A percentile compares a stretch with the other conserved stretches of the same genome.
Conservation (phyloP, 352 stramenopile genomes). For the Phytophthora fragariaefolia region DNA sequence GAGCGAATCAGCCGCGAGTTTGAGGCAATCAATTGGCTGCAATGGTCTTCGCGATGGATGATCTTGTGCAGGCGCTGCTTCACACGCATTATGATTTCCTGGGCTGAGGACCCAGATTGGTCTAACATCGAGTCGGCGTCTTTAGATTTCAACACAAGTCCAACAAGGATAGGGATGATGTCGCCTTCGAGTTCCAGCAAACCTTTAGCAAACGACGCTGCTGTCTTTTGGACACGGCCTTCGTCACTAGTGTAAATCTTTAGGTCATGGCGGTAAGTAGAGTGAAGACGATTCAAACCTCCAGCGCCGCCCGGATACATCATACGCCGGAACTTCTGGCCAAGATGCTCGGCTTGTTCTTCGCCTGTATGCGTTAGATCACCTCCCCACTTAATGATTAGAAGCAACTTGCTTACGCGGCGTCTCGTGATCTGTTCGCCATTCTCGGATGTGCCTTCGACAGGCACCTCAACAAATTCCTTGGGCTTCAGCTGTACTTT, state of each 20-base stretch:
- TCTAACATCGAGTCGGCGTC: conserved; percentile 98
- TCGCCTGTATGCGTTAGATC: conserved; percentile 97
- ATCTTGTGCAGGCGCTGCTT: conserved; percentile 90
- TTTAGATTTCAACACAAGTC: conserved; percentile 90
- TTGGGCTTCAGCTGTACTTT: conserved; percentile 97
- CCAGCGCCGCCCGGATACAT: conserved; percentile 94
- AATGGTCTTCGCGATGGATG: conserved; percentile 86
- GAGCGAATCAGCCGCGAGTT: conserved; percentile 83
- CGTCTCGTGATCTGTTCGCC: conserved; percentile 31
- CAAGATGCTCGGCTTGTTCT: conserved; percentile 96
- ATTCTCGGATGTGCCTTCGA: conserved; percentile 37
- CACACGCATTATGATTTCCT: conserved; percentile 91
- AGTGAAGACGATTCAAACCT: conserved; percentile 98
- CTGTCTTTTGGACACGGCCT: conserved; percentile 99
- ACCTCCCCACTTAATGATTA: conserved; percentile 99
- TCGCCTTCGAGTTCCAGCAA: conserved; percentile 99
- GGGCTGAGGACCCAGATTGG: conserved; percentile 95
- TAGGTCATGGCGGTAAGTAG: conserved; percentile 99
- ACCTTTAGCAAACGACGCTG: conserved; percentile 98
- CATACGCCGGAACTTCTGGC: conserved; percentile 89
- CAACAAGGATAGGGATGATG: conserved; percentile 99
- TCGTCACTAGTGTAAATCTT: conserved; percentile 99
- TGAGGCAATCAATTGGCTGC: conserved; percentile 76
- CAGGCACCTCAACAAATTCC: conserved; percentile 46
- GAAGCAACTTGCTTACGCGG: conserved; percentile 88